Percentiles rank a stretch among this genome's conserved stretches.
These are phyloP conservation scores for Cyathus striatus DNA, from an alignment of 768 basidiomycete species.

Conservation along the genomic window DNA sequence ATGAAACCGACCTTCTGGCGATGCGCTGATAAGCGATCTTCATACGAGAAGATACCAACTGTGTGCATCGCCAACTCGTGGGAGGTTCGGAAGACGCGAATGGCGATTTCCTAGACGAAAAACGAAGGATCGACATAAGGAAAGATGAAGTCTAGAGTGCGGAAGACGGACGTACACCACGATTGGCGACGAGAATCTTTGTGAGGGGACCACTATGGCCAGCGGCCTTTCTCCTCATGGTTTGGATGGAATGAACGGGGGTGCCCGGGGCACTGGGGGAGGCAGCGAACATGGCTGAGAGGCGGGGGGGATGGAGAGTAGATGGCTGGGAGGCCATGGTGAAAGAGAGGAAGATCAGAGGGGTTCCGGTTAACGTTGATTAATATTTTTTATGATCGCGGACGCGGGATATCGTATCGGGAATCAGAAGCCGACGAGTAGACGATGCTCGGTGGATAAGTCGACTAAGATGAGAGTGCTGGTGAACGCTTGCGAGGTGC, in stretches of 20 bases:
- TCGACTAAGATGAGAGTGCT: neutral
- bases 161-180: slow-evolving; percentile 56
- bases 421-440: neutral
- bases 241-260: slow-evolving; percentile 85
- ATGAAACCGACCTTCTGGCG: slow-evolving; percentile 78
- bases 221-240: slow-evolving; percentile 86
- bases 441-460: neutral
- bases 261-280: slow-evolving; percentile 80
- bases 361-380: neutral
- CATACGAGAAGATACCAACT: slow-evolving; percentile 96
- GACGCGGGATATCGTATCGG: neutral
- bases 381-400: neutral
- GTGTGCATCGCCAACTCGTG: slow-evolving; percentile 99
- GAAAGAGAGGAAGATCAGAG: slow-evolving; percentile 3
- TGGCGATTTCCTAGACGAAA: slow-evolving; percentile 87
- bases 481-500: too few relatives aligned
- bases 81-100: slow-evolving; percentile 96
- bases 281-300: slow-evolving; percentile 65
- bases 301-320: slow-evolving; percentile 64
- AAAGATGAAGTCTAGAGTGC: slow-evolving; percentile 4
- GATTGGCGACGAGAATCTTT: slow-evolving; percentile 89
- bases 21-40: slow-evolving; percentile 95
- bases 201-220: slow-evolving; percentile 88
- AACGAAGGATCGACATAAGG: slow-evolving; percentile 7
- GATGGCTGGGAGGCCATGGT: slow-evolving; percentile 33